These are phyloP conservation scores for Diplodia corticola DNA, from an alignment of 2,329 filamentous ascomycete genomes.

Conservation along the genomic window DNA sequence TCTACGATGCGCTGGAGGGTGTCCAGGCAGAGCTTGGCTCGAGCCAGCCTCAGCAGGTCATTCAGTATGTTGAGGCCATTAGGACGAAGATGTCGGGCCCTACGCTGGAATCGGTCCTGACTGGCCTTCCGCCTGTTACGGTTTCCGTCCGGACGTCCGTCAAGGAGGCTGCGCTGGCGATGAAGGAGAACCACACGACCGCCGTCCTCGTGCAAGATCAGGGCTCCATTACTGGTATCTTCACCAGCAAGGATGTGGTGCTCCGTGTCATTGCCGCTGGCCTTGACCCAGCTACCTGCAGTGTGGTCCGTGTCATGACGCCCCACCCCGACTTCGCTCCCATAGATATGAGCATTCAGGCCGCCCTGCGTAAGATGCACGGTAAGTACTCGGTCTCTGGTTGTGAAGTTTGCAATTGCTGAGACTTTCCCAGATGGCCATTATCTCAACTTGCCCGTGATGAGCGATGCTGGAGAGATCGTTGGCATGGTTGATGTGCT, in stretches of 20 bases:
- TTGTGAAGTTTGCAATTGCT: not conserved
- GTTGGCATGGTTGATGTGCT: conserved; percentile 99
- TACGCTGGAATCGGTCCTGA: conserved; percentile 90
- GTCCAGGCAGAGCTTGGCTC: conserved; percentile 96
- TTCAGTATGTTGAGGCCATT: conserved; percentile 96
- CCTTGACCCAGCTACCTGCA: conserved; percentile 90
- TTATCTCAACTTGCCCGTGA: conserved; percentile 96
- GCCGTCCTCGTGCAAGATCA: conserved; percentile 95
- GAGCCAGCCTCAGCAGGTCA: conserved; percentile 96
- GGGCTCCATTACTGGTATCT: conserved; percentile 96
- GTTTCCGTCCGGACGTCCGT: conserved; percentile 96
- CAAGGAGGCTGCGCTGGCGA: conserved; percentile 88
- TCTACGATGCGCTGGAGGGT: conserved; percentile 96
- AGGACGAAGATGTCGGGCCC: conserved; percentile 97
- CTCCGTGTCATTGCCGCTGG: conserved; percentile 96
- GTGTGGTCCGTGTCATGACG: conserved; percentile 98
- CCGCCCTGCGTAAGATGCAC: conserved; percentile 98
- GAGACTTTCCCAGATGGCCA: conserved; percentile 70
- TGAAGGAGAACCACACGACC: conserved; percentile 99
- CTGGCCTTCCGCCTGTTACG: conserved; percentile 86
- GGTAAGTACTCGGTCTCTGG: conserved; percentile 56
- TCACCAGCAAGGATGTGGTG: conserved; percentile 98
- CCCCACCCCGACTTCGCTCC: conserved; percentile 98
- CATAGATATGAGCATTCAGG: conserved; percentile 98
- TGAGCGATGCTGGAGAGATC: conserved; percentile 96